Evolutionary conservation across 176 grass and related monocot genomes (phyloP), one percentile per base, ranked within the genome.

Genomic region (Ampelocalamus luodianensis): DNA sequence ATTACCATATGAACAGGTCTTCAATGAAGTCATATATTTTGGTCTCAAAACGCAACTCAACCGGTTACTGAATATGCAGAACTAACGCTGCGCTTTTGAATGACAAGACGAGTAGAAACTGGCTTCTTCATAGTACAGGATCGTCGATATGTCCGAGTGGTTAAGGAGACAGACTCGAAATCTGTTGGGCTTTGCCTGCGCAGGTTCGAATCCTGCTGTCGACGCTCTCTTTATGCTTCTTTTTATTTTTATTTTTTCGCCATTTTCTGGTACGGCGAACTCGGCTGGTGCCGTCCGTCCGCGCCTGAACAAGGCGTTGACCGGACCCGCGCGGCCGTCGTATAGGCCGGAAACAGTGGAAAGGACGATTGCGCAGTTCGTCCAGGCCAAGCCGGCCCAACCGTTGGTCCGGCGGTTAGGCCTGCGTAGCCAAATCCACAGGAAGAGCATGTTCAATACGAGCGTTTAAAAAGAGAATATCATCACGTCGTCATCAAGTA

Each of bases 81-180:
- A 49, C 12, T 0, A 4, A 1, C 10, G 50, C 5, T 1, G 23
- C 22, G 58, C 10, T 60, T 26, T 1, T n/a, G 26, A 1, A 26
- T 1, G 5, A 61, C 58, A 26, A 0, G n/a, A 26, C 58, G 4
- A 26, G 22, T 10, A 60, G 18, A 1, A 10, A 1, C 0, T 5
- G 1, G 32, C 32, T 5, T 5, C n/a, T 12, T 3, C 32, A 3
- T 34, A 5, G 9, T n/a, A 1, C 10, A 24, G 22, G 4, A 4
- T 0, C 0, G 90, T 93, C 86, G 88, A 93, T 93, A 89, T 93
- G 93, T 93, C 86, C 91, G 93, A 93, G 93, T 95, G 91, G 91
- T 95, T 93, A 98, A 95, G 96, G 96, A 95, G 93, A 98, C 93
- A 85, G 92, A 89, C 84, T 89, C 81, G 77, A 82, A 88, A 83